Conservation (phyloP, 2,329 filamentous ascomycete species). For the Triangularia setosa region DNA sequence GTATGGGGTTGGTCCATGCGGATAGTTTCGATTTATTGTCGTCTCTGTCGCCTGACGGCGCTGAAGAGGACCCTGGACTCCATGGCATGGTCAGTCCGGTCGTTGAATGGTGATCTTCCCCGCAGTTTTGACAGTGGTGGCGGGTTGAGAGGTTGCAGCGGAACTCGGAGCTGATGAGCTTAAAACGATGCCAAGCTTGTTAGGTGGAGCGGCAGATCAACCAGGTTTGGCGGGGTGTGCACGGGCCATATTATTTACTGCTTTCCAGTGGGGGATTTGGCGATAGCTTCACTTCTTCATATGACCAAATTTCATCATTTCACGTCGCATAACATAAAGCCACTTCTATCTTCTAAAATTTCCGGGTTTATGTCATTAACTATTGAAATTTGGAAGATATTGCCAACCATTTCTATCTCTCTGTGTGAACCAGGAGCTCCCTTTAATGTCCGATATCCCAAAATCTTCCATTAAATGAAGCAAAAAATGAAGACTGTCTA, state of each 20-base stretch:
- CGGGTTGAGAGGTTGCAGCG: not conserved
- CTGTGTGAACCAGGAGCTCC: not conserved
- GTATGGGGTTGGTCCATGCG: slow-evolving; percentile 45
- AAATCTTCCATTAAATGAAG: not conserved
- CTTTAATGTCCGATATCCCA: not conserved
- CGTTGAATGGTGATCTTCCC: not conserved
- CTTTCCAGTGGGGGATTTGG: not conserved
- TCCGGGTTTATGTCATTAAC: not conserved
- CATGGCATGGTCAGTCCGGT: slow-evolving; percentile 23
- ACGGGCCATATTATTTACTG: not conserved
- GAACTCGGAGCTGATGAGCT: not conserved
- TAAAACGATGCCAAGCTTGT: not conserved
- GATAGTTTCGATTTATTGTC: slow-evolving; percentile 21
- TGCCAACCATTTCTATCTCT: not conserved
- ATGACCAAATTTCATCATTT: no score
- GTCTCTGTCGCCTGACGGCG: slow-evolving; percentile 13
- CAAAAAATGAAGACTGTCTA: not conserved
- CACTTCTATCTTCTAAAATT: no score
- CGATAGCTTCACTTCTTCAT: not conserved
- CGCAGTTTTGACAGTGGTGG: not conserved
- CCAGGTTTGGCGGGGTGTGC: not conserved
- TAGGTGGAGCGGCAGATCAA: not conserved
- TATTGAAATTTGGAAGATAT: not conserved
- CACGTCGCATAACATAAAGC: not conserved
- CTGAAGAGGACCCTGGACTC: slow-evolving; percentile 14